Evolutionary conservation across 768 basidiomycete species (phyloP).

Genomic region (Pleurotus tuber-regium): DNA sequence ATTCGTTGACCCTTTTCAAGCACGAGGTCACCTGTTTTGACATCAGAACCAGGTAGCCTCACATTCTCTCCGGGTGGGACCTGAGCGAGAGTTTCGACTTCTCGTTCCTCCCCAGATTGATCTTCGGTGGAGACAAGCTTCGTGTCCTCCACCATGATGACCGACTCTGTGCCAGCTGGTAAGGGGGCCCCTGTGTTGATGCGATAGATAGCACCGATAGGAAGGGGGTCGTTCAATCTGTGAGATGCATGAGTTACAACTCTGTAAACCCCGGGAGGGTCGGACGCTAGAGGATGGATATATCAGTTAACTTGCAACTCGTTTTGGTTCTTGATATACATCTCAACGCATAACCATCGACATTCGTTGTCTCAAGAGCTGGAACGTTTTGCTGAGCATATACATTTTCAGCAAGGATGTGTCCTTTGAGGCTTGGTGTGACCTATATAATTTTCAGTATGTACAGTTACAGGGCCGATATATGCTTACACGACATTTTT

Average conservation of each 20-base stretch:
- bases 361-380: constrained; percentile 66
- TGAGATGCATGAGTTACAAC: constrained; percentile 63
- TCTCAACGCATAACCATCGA: constrained; percentile 84
- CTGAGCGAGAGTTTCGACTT: constrained; percentile 65
- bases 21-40: constrained; percentile 62
- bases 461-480: background rate
- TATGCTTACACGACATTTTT: constrained; percentile 41
- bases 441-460: constrained; percentile 43
- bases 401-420: constrained; percentile 76
- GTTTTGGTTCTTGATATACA: no score
- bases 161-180: constrained; percentile 69
- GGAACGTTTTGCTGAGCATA: constrained; percentile 66
- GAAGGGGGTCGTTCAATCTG: constrained; percentile 42
- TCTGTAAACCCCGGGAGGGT: constrained; percentile 61
- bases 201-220: constrained; percentile 57
- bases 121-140: constrained; percentile 62
- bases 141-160: constrained; percentile 95
- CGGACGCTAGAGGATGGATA: constrained; percentile 45
- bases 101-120: constrained; percentile 58
- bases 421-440: constrained; percentile 52
- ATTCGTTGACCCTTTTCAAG: constrained; percentile 62
- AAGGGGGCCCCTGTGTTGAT: constrained; percentile 87
- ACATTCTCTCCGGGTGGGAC: constrained; percentile 70
- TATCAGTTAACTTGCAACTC: no score
- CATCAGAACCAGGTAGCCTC: constrained; percentile 72